Evolutionary conservation across 169 alveolate genomes (phyloP).

Genomic region (Besnoitia besnoiti): DNA sequence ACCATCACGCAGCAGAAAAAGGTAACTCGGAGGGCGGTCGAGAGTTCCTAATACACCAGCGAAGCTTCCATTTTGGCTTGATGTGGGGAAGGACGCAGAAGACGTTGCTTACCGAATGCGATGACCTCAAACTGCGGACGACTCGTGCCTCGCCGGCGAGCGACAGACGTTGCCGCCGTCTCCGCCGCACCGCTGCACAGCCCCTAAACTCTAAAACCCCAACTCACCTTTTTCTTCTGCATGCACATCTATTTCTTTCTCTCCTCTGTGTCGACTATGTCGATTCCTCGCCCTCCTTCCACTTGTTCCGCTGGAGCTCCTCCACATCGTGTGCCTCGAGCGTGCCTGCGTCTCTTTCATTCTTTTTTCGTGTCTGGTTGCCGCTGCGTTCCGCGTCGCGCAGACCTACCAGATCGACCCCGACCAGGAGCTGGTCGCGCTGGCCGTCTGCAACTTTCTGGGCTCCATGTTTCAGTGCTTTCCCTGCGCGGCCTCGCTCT

Average conservation of each 20-base stretch:
- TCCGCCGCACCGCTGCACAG: too few species aligned
- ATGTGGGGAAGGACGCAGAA: too few species aligned
- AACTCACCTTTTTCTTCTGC: not conserved
- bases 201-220: too few species aligned
- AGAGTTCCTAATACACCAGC: too few species aligned
- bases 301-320: not conserved
- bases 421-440: slow-evolving; percentile 67
- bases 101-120: too few species aligned
- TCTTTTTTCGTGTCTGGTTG: not conserved
- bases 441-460: slow-evolving; percentile 59
- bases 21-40: too few species aligned
- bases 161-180: too few species aligned
- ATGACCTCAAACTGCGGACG: too few species aligned
- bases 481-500: slow-evolving; percentile 70
- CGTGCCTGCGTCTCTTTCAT: not conserved
- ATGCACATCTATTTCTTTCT: not conserved
- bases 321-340: not conserved
- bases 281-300: not conserved
- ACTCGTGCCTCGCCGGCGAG: too few species aligned
- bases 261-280: too few species aligned
- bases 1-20: slow-evolving; percentile 67
- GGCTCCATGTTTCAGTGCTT: slow-evolving; percentile 72
- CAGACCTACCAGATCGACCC: slow-evolving; percentile 67
- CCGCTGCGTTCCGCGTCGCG: not conserved
- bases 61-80: too few species aligned